Evolutionary conservation across 139 green algal species (phyloP), one percentile per base, ranked within the genome.

Genomic region (Spirogloea muscicola): DNA sequence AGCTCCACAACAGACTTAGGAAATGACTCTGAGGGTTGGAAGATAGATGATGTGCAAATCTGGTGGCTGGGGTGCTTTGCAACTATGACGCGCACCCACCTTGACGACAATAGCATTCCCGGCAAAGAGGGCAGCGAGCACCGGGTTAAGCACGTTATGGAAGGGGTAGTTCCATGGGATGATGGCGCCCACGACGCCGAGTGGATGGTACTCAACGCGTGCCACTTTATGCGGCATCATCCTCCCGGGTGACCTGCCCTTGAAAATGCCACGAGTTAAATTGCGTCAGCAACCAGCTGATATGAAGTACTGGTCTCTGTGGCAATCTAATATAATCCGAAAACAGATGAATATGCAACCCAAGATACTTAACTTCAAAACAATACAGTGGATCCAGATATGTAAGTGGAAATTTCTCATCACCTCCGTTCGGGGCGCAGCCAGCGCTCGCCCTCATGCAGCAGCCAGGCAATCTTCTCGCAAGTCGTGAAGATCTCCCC

Each of bases 91-190:
- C 3, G 3, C 13, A 21, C 55, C 61, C 58, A 92, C 91, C 88
- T 98, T 98, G 79, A 98, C 89, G 21, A 97, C 90, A 31, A 97
- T 87, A 29, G 85, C 89, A 65, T 97, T 97, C 27, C 94, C 94
- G n/a, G 92, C 83, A 76, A 96, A 96, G 0, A 97, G 55, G 1
- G 91, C 90, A 0, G 93, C 90, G 0, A 90, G 89, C 18, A 98
- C 84, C 0, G 94, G 94, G 86, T 98, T 98, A 52, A 98, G 89
- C 13, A 98, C 84, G 82, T 98, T 98, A 87, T 98, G 94, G 79
- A 98, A 98, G 57, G 94, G 94, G 82, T 96, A 98, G 86, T 98
- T 98, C 89, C 91, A 98, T 5, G 94, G 94, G 49, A 98, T 92
- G 67, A 98, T 98, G 37, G 92, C 93, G 9, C 91, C 94, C 43